Base-by-base conservation (phyloP, 495 filamentous ascomycete genomes). In the Neurospora sp. region DNA sequence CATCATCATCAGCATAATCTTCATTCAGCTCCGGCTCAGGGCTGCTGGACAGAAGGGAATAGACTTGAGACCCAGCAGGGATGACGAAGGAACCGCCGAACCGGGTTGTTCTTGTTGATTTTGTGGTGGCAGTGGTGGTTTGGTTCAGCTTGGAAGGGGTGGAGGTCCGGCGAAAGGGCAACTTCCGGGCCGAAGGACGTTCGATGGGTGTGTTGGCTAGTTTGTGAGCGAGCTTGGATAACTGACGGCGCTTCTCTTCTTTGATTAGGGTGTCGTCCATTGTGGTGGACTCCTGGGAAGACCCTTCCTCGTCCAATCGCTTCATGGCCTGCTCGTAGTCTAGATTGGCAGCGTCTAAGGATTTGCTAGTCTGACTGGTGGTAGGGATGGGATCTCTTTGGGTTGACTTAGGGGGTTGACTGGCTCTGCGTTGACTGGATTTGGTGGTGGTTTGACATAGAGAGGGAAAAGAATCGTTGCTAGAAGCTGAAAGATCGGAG, bases 1-100 rank as follows among this genome's bases (percentile, higher is more conserved):
- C 74, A n/a, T 78, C 79, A 8, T 85, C 83, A 5, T 85, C 84
- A 5, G 83, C 82, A 71, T 85, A 84, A 66, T 84, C 38, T 40
- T 86, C 84, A 9, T 71, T 75, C 19, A 79, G 73, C 37, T 73
- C 79, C 2, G 83, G 77, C 71, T 85, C 83, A 0, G 81, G 79
- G 73, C 84, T 78, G 71, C 77, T 83, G 1, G 80, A 78, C 37
- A 83, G 74, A 6, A 86, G 73, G 19, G 81, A 81, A 9, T 83
- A 72, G 9, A 85, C 79, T 70, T 85, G 84, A 0, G 80, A 79
- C 1, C 83, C 83, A 1, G 79, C 71, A 1, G 84, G 84, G 38
- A 82, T 71, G 5, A 34, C 70, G 59, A 83, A 84, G 15, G 75
- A 76, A 40, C 40, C 34, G 28, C 6, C 19, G 11, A 43, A 37